These are phyloP conservation scores for Leavenworthia alabamica DNA, from an alignment of 345 rosid species.

Conservation along the genomic window DNA sequence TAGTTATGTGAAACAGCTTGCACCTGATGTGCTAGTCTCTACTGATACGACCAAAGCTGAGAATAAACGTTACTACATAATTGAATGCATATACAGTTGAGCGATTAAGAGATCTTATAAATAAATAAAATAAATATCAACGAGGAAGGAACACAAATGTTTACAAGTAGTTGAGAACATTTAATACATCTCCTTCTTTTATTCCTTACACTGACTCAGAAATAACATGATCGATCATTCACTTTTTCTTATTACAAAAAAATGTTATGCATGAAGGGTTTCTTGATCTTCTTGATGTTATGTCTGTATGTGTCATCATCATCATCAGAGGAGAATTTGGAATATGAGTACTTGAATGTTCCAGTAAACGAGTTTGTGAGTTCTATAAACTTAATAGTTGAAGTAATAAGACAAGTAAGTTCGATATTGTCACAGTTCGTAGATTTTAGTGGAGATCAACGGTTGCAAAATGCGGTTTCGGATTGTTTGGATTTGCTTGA, in stretches of 20 bases:
- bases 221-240: too few species aligned
- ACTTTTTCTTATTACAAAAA: background rate
- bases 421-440: constrained; percentile 37
- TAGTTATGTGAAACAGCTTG: too few species aligned
- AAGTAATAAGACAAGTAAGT: constrained; percentile 33
- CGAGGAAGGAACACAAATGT: too few species aligned
- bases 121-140: too few species aligned
- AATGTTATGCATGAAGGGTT: constrained; percentile 19
- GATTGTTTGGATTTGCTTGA: constrained; percentile 68
- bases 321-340: constrained; percentile 13
- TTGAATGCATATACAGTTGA: too few species aligned
- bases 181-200: too few species aligned
- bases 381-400: constrained; percentile 36
- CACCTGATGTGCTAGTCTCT: too few species aligned
- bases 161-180: too few species aligned
- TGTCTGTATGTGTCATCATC: constrained; percentile 18
- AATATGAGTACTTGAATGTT: constrained; percentile 38
- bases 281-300: constrained; percentile 22
- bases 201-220: too few species aligned
- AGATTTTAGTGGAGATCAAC: constrained; percentile 39
- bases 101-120: too few species aligned
- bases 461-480: constrained; percentile 43
- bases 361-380: constrained; percentile 39
- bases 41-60: too few species aligned
- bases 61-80: too few species aligned